Evolutionary conservation across 2,329 filamentous ascomycete species (phyloP), one percentile per base, ranked within the genome.

Genomic region (Fusarium buxicola): DNA sequence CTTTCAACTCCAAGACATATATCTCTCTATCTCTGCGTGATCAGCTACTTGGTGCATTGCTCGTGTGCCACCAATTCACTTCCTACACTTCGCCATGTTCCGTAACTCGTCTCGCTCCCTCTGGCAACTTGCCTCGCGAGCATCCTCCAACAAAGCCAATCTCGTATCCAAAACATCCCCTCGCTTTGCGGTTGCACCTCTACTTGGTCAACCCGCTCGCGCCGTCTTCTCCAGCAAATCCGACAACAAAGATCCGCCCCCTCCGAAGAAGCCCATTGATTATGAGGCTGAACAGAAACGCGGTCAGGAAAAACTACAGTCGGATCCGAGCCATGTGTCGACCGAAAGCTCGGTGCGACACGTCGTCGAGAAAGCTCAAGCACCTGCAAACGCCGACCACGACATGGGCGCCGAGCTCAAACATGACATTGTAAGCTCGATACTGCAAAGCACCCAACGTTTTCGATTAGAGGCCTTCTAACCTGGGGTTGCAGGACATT

Each of bases 271-370:
- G 12, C 60, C 69, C 5, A 84, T 85, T 50, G 82, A 91, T 65
- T 77, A 73, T 36, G 80, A 89, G 63, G 77, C 77, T 27, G 89
- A 91, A 73, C 80, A 81, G 41, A 78, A 82, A 63, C 68, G 86
- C 8, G 81, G 76, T 11, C 68, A 87, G 43, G 72, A 85, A 72
- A 84, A 84, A 70, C 76, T 93, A n/a, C 72, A 85, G 55, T 71
- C 85, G 3, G 76, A 85, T 25, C 90, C 90, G 0, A 84, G 85
- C 34, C 74, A 78, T 7, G 89, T 93, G 1, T 85, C 87, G 0
- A 76, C 76, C 18, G 81, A 80, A 36, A 93, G 89, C 2, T 80
- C 78, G 10, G 77, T 81, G 13, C 82, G 85, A 52, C 79, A 81
- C 63, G 75, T 85, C 43, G 76, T 84, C 34, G 80, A 86, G 11